phyloP scores from a whole-genome alignment of 2,329 filamentous ascomycete genomes.

The Sporothrix brunneoviolacea region DNA sequence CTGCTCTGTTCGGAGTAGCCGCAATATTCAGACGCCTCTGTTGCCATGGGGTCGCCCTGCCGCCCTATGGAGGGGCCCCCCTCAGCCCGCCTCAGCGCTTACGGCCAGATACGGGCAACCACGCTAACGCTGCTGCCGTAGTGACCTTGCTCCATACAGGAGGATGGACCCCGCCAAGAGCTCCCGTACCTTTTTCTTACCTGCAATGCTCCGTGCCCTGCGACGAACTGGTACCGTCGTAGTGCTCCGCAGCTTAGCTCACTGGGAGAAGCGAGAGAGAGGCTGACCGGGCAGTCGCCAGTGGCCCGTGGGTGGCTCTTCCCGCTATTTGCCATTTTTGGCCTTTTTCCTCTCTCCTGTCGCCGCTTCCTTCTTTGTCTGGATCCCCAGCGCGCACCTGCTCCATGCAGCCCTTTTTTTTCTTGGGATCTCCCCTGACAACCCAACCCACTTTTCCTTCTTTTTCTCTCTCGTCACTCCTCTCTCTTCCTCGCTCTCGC shows the following conservation, averaged over 20 bases:
- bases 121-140: not conserved
- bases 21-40: too few relatives aligned
- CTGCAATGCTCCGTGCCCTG: too few relatives aligned
- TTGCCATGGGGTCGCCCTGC: slow-evolving; percentile 15
- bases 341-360: not conserved
- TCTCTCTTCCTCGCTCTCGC: not conserved
- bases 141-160: not conserved
- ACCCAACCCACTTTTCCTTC: slow-evolving; percentile 9
- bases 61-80: slow-evolving; percentile 8
- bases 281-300: too few relatives aligned
- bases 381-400: not conserved
- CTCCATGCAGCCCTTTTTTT: not conserved
- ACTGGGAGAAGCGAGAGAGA: too few relatives aligned
- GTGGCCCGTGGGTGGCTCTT: slow-evolving; percentile 3
- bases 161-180: not conserved
- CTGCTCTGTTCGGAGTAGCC: too few relatives aligned
- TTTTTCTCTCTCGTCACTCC: not conserved
- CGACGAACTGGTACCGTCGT: too few relatives aligned
- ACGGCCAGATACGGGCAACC: not conserved
- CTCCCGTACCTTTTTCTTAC: too few relatives aligned
- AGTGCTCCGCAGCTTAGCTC: not conserved
- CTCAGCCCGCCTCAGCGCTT: slow-evolving; percentile 6
- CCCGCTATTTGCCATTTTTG: not conserved
- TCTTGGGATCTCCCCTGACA: slow-evolving; percentile 17
- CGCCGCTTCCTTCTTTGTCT: not conserved